Percentiles rank a stretch among this genome's conserved stretches.
Conservation (phyloP, 148 eudicot genomes). For the Agrostemma githago region DNA sequence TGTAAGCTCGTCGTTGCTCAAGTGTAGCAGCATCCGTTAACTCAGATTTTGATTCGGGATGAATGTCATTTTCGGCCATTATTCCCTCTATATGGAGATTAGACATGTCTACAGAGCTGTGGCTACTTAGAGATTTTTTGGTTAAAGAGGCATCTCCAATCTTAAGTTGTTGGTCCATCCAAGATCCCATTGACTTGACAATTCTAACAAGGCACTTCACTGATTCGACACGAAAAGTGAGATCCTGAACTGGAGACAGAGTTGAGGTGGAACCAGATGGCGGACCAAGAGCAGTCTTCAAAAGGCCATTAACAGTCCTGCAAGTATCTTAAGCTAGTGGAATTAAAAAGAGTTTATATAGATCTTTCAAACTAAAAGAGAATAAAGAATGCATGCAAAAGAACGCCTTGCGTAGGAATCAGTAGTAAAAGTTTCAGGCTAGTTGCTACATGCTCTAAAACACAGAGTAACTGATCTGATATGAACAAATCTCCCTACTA, state of each 20-base stretch:
- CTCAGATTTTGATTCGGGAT: conserved; percentile 63
- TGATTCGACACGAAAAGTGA: conserved; percentile 77
- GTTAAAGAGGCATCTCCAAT: conserved; percentile 47
- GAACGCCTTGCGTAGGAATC: background rate
- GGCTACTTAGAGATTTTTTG: conserved; percentile 39
- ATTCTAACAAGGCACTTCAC: conserved; percentile 85
- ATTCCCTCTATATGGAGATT: conserved; percentile 46
- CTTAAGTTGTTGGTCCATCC: conserved; percentile 91
- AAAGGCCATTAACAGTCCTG: conserved; percentile 98
- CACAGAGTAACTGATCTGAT: background rate
- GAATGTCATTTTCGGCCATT: conserved; percentile 54
- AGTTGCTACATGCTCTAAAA: background rate
- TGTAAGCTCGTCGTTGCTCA: conserved; percentile 92
- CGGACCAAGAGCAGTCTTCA: conserved; percentile 92
- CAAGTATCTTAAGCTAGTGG: conserved; percentile 56
- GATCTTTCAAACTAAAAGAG: conserved; percentile 10
- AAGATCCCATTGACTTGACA: conserved; percentile 83
- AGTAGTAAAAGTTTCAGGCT: background rate
- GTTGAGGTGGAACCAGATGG: conserved; percentile 83
- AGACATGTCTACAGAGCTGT: conserved; percentile 36
- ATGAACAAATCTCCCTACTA: background rate
- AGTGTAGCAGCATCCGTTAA: conserved; percentile 70
- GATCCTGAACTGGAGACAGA: conserved; percentile 80
- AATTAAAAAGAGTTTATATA: conserved; percentile 66
- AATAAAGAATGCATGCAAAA: background rate